Evolutionary conservation across 2,329 filamentous ascomycete genomes (phyloP).

Genomic region (Talaromyces amestolkiae): DNA sequence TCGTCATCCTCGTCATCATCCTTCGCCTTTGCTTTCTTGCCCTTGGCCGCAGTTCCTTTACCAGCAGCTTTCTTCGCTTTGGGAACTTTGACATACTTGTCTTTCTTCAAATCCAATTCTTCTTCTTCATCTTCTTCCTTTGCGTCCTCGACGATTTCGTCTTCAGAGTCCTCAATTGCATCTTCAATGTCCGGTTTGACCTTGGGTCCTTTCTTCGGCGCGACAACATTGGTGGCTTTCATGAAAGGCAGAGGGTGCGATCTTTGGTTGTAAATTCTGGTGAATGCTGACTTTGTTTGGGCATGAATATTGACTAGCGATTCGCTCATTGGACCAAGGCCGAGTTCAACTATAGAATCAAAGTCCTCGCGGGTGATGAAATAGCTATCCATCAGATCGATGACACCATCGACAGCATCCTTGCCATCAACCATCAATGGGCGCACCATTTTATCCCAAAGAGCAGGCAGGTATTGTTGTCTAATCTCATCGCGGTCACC

Average conservation of each 20-base stretch:
- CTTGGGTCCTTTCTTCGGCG: constrained; percentile 66
- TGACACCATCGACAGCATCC: constrained; percentile 76
- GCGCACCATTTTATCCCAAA: constrained; percentile 79
- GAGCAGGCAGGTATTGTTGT: constrained; percentile 85
- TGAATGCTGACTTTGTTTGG: constrained; percentile 86
- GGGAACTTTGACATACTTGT: constrained; percentile 92
- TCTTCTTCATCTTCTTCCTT: constrained; percentile 68
- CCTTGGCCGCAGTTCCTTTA: constrained; percentile 34
- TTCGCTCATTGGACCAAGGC: constrained; percentile 79
- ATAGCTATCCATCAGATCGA: constrained; percentile 95
- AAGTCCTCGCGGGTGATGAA: constrained; percentile 93
- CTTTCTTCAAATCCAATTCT: constrained; percentile 81
- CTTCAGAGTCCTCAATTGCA: constrained; percentile 85
- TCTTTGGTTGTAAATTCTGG: constrained; percentile 81
- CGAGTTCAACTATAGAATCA: constrained; percentile 87
- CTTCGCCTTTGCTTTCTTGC: constrained; percentile 37
- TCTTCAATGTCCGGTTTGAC: constrained; percentile 93
- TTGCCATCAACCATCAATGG: constrained; percentile 75
- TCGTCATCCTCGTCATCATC: constrained; percentile 48
- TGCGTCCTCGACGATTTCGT: constrained; percentile 54
- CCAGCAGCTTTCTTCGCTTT: constrained; percentile 51
- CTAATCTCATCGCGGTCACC: constrained; percentile 91
- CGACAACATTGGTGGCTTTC: constrained; percentile 77
- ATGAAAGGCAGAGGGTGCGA: constrained; percentile 93
- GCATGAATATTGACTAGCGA: constrained; percentile 73